phyloP scores from a whole-genome alignment of 257 asterid species.

The Penstemon eatonii region DNA sequence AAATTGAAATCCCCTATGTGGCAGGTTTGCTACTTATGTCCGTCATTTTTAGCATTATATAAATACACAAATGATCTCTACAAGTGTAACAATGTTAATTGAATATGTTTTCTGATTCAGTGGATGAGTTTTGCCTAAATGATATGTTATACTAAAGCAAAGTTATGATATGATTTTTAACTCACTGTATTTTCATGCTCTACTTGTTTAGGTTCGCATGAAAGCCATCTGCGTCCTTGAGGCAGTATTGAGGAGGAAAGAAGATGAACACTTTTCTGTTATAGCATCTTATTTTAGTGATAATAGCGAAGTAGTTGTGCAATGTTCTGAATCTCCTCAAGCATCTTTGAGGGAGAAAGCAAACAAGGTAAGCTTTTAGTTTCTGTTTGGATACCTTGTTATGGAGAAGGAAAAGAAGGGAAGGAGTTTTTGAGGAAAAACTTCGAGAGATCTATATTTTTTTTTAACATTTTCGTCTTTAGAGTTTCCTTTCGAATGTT shows the following conservation, averaged over 20 bases:
- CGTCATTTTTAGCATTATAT: constrained; percentile 21
- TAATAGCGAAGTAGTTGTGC: constrained; percentile 64
- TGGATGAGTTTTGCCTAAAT: constrained; percentile 12
- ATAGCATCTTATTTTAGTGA: constrained; percentile 68
- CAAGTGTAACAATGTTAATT: constrained; percentile 9
- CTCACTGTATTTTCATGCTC: constrained; percentile 26
- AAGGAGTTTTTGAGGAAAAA: constrained; percentile 12
- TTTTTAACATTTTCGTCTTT: constrained; percentile 2
- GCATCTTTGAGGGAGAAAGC: constrained; percentile 97
- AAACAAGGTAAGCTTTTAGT: constrained; percentile 59
- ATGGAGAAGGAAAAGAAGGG: constrained; percentile 20
- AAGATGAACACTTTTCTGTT: constrained; percentile 56
- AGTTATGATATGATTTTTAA: not conserved
- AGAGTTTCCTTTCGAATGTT: constrained; percentile 14
- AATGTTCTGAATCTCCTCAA: constrained; percentile 94
- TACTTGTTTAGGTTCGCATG: constrained; percentile 76
- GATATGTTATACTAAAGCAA: constrained; percentile 3
- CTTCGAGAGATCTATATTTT: not conserved
- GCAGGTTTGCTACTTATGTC: constrained; percentile 70
- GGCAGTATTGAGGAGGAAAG: constrained; percentile 84
- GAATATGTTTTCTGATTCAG: constrained; percentile 11
- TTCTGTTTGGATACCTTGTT: constrained; percentile 23
- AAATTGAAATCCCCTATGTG: constrained; percentile 83
- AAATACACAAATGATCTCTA: constrained; percentile 14
- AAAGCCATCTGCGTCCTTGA: constrained; percentile 88